These are phyloP conservation scores for Manihot esculenta DNA, from an alignment of 441 rosid genomes.

Conservation along the genomic window DNA sequence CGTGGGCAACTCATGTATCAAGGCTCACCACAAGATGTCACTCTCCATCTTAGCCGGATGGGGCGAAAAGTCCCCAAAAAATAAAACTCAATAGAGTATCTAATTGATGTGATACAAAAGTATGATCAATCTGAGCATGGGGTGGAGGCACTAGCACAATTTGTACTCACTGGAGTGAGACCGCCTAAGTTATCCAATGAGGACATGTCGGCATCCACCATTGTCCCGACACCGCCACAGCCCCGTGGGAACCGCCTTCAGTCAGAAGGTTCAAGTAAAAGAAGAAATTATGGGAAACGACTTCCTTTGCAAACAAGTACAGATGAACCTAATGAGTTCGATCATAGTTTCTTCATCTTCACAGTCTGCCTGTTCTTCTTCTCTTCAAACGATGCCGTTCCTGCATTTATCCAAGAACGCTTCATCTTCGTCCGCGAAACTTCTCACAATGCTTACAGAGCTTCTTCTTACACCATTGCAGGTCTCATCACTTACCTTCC, in stretches of 20 bases:
- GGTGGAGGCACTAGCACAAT: slow-evolving; percentile 51
- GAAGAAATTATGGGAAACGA: slow-evolving; percentile 25
- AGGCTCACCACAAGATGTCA: slow-evolving; percentile 52
- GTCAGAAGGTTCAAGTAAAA: slow-evolving; percentile 1
- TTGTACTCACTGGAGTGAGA: slow-evolving; percentile 47
- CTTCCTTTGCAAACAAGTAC: slow-evolving; percentile 27
- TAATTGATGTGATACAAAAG: slow-evolving; percentile 60
- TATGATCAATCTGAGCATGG: slow-evolving; percentile 57
- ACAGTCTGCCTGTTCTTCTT: slow-evolving; percentile 62
- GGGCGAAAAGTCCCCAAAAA: slow-evolving; percentile 56
- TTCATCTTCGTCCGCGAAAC: slow-evolving; percentile 61
- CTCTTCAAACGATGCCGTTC: slow-evolving; percentile 70
- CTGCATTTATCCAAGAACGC: slow-evolving; percentile 73
- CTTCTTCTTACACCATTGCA: slow-evolving; percentile 63
- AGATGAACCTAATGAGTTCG: slow-evolving; percentile 30
- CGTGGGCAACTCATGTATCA: slow-evolving; percentile 69
- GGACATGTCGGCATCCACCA: slow-evolving; percentile 28
- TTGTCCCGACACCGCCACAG: slow-evolving; percentile 27
- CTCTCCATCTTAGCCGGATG: slow-evolving; percentile 51
- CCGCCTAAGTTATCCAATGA: slow-evolving; percentile 43
- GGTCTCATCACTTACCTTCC: slow-evolving; percentile 62
- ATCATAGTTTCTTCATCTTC: slow-evolving; percentile 57
- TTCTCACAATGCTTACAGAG: slow-evolving; percentile 59
- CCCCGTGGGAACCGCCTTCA: slow-evolving; percentile 17
- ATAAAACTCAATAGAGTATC: slow-evolving; percentile 53